Conservation (phyloP, 192 early-diverging fungal species). For the Umbelopsis ramanniana region DNA sequence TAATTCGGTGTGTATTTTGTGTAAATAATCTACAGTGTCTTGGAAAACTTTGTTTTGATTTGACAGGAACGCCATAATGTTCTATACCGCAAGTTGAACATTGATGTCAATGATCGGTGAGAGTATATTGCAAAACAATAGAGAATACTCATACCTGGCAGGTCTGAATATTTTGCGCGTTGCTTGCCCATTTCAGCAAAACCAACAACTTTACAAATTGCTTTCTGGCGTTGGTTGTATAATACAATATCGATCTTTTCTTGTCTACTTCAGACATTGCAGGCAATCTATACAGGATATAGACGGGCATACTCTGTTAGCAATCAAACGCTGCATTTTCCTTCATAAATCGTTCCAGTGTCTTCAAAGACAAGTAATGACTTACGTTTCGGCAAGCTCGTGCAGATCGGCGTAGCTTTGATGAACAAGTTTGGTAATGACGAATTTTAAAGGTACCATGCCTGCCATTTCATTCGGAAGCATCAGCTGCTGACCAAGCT, state of each 20-base stretch:
- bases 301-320: background rate
- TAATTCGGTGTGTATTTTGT: constrained; percentile 47
- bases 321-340: background rate
- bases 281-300: constrained; percentile 49
- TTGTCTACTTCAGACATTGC: constrained; percentile 59
- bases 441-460: constrained; percentile 64
- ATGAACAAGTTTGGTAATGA: constrained; percentile 65
- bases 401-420: constrained; percentile 71
- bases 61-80: constrained; percentile 41
- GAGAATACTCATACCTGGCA: constrained; percentile 56
- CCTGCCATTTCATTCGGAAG: constrained; percentile 63
- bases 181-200: constrained; percentile 75
- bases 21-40: constrained; percentile 37
- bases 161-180: constrained; percentile 70
- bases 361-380: background rate
- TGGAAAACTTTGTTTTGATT: constrained; percentile 44
- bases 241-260: constrained; percentile 66
- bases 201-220: constrained; percentile 76
- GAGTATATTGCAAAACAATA: background rate
- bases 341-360: background rate
- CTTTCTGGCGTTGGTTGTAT: constrained; percentile 62
- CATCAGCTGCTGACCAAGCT: constrained; percentile 28
- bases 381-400: constrained; percentile 67
- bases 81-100: constrained; percentile 26
- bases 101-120: background rate